phyloP scores from a whole-genome alignment of 139 green algal genomes.

The Chlamydomonas eustigma region DNA sequence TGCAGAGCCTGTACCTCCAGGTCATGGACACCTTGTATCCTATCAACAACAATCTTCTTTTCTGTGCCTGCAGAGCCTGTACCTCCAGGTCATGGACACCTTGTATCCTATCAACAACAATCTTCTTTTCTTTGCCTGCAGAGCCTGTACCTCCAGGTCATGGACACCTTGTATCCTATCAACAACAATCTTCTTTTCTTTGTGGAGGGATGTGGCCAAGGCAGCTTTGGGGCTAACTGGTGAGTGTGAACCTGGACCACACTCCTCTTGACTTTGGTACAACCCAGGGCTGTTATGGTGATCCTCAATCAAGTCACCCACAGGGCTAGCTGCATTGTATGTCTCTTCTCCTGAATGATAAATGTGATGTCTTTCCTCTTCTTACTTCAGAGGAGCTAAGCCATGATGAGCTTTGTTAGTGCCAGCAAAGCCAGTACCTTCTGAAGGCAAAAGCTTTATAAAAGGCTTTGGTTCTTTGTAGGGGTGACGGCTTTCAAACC shows the following conservation, averaged over 20 bases:
- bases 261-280: too few species aligned
- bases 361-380: background rate
- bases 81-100: too few species aligned
- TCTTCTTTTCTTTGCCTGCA: background rate
- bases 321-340: background rate
- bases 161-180: conserved; percentile 6
- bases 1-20: background rate
- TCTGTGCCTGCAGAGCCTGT: too few species aligned
- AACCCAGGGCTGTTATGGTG: background rate
- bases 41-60: conserved; percentile 2
- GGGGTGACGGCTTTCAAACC: conserved; percentile 10
- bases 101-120: too few species aligned
- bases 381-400: background rate
- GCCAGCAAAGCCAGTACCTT: background rate
- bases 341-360: background rate
- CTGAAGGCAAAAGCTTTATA: background rate
- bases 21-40: background rate
- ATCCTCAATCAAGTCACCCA: background rate
- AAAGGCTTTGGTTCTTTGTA: background rate
- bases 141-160: conserved; percentile 3
- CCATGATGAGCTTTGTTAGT: background rate
- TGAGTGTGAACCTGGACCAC: too few species aligned
- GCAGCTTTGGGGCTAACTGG: conserved; percentile 1
- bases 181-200: conserved; percentile 9
- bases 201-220: conserved; percentile 8